Base-by-base conservation (phyloP, 2,329 filamentous ascomycete genomes). In the Didymella pomorum region DNA sequence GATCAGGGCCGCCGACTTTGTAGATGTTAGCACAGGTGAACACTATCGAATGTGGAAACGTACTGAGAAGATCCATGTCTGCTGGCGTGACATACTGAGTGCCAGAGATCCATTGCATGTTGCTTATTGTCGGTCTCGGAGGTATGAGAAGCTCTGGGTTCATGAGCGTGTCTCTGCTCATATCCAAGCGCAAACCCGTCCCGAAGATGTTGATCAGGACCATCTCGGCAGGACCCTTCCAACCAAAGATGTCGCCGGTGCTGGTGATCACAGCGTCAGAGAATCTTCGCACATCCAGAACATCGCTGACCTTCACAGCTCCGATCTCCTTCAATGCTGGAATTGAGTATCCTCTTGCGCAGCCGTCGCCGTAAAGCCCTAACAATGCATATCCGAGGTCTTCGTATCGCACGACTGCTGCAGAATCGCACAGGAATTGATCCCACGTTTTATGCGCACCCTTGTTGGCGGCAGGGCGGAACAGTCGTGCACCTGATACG, bases 41-140 rank as follows among this genome's bases (percentile, higher is more conserved):
- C 18, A 4, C 23, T 12, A 31, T 9, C 21, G 5, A 29, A 12
- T 3, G 16, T 18, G 23, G 46, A 25, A 28, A 29, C 7, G 43
- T 75, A 82, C 82, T 95, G 1, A 99, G 81, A 2, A 97, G 79
- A 71, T 98, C 95, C 71, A 99, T 87, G 70, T 99, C 95, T 2
- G 88, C 83, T 0, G 92, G 89, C 1, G 92, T 92, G 44, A 99
- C 85, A 68, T 96, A 90, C 76, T 97, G 94, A 1, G 94, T 98
- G 4, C 95, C 95, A 0, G 93, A 90, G 51, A 99, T 92, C 95
- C 95, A 99, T 78, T 98, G 93, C 35, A 99, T 79, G 70, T 96
- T 97, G 20, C 91, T 96, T 60, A 99, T 99, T 0, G 93, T 97
- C 1, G 95, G 95, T 2, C 95, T 87, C 12, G 92, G 84, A 2